A percentile compares a stretch with the other conserved stretches of the same genome.
These are phyloP conservation scores for Capronia americana DNA, from an alignment of 2,329 filamentous ascomycete species.

Conservation along the genomic window DNA sequence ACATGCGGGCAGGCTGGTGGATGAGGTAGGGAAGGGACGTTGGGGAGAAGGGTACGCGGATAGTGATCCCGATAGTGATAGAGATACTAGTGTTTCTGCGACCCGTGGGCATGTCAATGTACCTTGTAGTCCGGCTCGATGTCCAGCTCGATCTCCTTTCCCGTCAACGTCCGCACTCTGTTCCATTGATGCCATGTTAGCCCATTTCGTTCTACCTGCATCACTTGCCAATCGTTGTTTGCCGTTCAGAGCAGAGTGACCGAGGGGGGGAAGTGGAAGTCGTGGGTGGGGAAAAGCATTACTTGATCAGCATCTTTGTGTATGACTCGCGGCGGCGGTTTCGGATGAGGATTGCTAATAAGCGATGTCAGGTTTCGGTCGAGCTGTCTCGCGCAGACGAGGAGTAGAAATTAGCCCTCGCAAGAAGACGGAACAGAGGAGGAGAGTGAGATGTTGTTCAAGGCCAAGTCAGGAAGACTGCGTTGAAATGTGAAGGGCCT, in stretches of 20 bases:
- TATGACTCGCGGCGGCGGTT: background rate
- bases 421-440: background rate
- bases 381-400: background rate
- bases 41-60: background rate
- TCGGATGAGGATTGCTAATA: background rate
- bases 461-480: background rate
- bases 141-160: constrained; percentile 98
- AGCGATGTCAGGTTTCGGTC: background rate
- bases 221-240: background rate
- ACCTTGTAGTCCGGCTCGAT: constrained; percentile 96
- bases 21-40: background rate
- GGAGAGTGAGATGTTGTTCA: background rate
- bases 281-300: background rate
- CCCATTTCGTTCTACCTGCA: background rate
- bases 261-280: background rate
- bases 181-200: constrained; percentile 1
- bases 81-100: background rate
- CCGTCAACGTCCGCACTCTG: constrained; percentile 95
- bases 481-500: background rate
- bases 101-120: constrained; percentile 31
- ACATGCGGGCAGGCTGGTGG: background rate
- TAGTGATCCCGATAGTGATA: background rate
- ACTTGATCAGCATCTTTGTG: constrained; percentile 22
- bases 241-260: background rate
- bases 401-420: background rate